These are phyloP conservation scores for Neoboletus magnificus DNA, from an alignment of 768 basidiomycete species.

Conservation along the genomic window DNA sequence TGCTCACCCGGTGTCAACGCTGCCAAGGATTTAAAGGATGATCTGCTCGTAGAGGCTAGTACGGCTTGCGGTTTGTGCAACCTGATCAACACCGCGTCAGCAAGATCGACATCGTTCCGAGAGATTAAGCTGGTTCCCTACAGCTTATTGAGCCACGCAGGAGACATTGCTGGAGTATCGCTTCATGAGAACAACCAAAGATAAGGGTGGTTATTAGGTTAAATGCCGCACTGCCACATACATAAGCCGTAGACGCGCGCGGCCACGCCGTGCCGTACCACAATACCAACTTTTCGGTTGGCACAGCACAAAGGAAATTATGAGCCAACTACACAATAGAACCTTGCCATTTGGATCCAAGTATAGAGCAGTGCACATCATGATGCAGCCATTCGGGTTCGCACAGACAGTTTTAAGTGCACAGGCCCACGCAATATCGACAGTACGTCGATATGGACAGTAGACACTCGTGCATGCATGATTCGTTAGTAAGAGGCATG, in stretches of 20 bases:
- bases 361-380: not conserved
- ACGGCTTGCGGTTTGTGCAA: not conserved
- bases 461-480: too few relatives aligned
- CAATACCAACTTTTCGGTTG: not conserved
- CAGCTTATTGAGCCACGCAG: slow-evolving; percentile 8
- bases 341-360: too few relatives aligned
- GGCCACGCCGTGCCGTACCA: not conserved
- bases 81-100: slow-evolving; percentile 2
- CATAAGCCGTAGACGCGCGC: too few relatives aligned
- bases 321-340: too few relatives aligned
- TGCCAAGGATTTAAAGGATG: not conserved
- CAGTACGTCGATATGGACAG: too few relatives aligned
- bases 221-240: not conserved
- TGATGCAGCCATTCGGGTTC: not conserved
- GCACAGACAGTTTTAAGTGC: not conserved
- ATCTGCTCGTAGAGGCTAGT: not conserved
- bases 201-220: not conserved
- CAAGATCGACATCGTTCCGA: not conserved
- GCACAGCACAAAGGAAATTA: too few relatives aligned
- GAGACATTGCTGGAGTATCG: not conserved
- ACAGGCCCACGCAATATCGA: not conserved
- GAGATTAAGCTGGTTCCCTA: not conserved
- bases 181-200: not conserved
- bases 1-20: slow-evolving; percentile 1
- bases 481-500: not conserved